Percentiles rank a stretch among this genome's conserved stretches.
phyloP scores from a whole-genome alignment of 768 basidiomycete species.

The Daedaleopsis nitida region DNA sequence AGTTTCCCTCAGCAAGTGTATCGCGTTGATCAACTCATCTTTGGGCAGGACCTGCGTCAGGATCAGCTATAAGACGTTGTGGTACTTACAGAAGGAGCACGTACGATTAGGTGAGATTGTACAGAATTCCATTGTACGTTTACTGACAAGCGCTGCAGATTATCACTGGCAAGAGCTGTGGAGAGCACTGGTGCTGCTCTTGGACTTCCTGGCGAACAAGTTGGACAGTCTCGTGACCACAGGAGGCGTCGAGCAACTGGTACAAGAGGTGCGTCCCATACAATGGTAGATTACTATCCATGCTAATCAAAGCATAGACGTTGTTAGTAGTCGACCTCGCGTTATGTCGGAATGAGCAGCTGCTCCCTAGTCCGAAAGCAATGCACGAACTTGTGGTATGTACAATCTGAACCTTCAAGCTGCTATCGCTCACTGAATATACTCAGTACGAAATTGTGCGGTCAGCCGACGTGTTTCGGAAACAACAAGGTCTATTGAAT shows the following conservation, averaged over 20 bases:
- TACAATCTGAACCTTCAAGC: conserved; percentile 2
- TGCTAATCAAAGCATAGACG: conserved; percentile 33
- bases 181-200: conserved; percentile 54
- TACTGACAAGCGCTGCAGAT: conserved; percentile 36
- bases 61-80: conserved; percentile 55
- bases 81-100: conserved; percentile 55
- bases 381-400: conserved; percentile 66
- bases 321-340: conserved; percentile 55
- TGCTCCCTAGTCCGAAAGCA: conserved; percentile 55
- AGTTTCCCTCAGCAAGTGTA: conserved; percentile 22
- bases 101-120: conserved; percentile 52
- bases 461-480: conserved; percentile 49
- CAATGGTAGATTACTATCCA: neutral
- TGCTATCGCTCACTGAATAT: neutral
- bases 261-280: conserved; percentile 49
- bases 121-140: neutral
- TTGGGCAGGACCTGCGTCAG: conserved; percentile 52
- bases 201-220: conserved; percentile 59
- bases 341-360: conserved; percentile 51
- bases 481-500: conserved; percentile 48
- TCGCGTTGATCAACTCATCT: neutral
- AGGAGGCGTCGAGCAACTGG: conserved; percentile 53
- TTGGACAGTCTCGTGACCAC: conserved; percentile 53
- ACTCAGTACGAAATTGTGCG: conserved; percentile 69
- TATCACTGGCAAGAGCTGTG: conserved; percentile 71